Percentiles rank a stretch among this genome's conserved stretches.
phyloP scores from a whole-genome alignment of 75 land plant genomes.

The Pinus tabuliformis region DNA sequence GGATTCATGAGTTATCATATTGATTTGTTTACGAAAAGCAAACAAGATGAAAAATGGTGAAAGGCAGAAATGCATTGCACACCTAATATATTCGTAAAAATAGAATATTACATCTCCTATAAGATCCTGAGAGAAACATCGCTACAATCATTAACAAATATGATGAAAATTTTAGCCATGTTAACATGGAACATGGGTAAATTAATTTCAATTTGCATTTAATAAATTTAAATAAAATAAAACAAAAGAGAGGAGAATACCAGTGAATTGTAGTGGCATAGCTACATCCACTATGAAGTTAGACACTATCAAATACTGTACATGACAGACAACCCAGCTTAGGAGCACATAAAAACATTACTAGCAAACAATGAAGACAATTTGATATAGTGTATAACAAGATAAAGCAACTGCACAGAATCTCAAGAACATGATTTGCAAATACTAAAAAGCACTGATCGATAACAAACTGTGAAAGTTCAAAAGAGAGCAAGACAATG shows the following conservation, averaged over 20 bases:
- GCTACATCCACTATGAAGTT: conserved; percentile 7
- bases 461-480: background rate
- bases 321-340: conserved; percentile 5
- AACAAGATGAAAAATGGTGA: background rate
- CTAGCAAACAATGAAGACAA: conserved; percentile 2
- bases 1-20: background rate
- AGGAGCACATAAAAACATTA: conserved; percentile 7
- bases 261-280: conserved; percentile 8
- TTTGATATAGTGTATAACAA: background rate
- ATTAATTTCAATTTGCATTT: background rate
- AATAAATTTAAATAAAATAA: background rate
- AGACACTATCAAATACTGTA: conserved; percentile 10
- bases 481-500: background rate
- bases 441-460: background rate
- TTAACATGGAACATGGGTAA: background rate
- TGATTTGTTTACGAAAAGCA: background rate
- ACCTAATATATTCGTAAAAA: background rate
- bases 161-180: background rate
- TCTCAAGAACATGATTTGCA: background rate
- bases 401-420: background rate
- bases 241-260: conserved; percentile 6
- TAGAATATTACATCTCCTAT: conserved; percentile 1
- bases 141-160: background rate
- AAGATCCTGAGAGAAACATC: background rate
- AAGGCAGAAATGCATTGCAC: background rate